phyloP scores from a whole-genome alignment of 1,284 basidiomycete species.

The Sporisorium reilianum region DNA sequence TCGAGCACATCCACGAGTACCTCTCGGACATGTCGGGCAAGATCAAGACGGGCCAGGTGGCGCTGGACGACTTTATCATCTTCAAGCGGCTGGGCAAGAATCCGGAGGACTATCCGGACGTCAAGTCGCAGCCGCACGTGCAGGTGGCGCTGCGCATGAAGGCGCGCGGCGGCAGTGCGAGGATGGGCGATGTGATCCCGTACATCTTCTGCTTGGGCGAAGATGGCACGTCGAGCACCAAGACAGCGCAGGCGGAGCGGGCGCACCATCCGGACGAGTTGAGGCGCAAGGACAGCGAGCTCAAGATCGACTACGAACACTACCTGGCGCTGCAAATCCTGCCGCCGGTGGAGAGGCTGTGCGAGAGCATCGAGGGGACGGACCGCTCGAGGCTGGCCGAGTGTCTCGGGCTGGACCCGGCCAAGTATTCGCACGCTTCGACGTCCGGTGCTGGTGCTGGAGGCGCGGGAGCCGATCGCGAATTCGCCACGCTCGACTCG shows the following conservation, averaged over 20 bases:
- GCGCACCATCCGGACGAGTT: slow-evolving; percentile 95
- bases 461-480: slow-evolving; percentile 70
- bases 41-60: slow-evolving; percentile 81
- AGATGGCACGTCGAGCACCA: slow-evolving; percentile 77
- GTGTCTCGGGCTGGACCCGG: slow-evolving; percentile 91
- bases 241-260: slow-evolving; percentile 85
- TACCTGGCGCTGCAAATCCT: slow-evolving; percentile 93
- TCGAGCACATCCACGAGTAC: slow-evolving; percentile 93
- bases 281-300: slow-evolving; percentile 72
- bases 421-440: slow-evolving; percentile 74
- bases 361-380: slow-evolving; percentile 95
- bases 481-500: slow-evolving; percentile 87
- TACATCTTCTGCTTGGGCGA: slow-evolving; percentile 91
- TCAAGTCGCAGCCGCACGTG: slow-evolving; percentile 93
- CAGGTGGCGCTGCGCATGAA: slow-evolving; percentile 95
- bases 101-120: slow-evolving; percentile 86
- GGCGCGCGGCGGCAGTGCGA: slow-evolving; percentile 81
- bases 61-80: slow-evolving; percentile 92
- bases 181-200: slow-evolving; percentile 91
- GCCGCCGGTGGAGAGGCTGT: slow-evolving; percentile 93
- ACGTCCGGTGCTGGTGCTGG: background rate
- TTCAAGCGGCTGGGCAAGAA: slow-evolving; percentile 70
- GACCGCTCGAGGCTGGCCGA: slow-evolving; percentile 91
- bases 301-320: slow-evolving; percentile 77
- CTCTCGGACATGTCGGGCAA: slow-evolving; percentile 80